phyloP scores from a whole-genome alignment of 768 basidiomycete species.

The Lentinula lateritia region DNA sequence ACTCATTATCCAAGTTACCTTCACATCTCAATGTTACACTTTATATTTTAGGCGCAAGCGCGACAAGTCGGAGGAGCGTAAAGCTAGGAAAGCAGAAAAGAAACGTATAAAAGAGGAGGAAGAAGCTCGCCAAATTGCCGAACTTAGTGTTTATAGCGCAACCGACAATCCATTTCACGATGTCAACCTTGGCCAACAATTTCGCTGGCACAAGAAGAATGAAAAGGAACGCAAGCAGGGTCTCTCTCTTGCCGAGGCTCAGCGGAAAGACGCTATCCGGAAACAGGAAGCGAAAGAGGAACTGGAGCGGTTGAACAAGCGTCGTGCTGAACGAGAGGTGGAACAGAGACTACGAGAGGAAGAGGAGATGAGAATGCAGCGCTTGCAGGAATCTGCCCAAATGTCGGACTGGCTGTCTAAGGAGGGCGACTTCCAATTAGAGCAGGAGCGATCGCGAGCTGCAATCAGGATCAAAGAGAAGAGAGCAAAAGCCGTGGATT shows the following conservation, averaged over 20 bases:
- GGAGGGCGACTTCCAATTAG: conserved; percentile 95
- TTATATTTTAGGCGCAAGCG: conserved; percentile 58
- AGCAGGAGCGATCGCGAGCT: conserved; percentile 87
- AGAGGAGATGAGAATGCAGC: conserved; percentile 84
- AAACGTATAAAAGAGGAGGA: conserved; percentile 78
- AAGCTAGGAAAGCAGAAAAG: conserved; percentile 84
- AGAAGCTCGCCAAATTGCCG: conserved; percentile 87
- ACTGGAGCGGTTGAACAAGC: conserved; percentile 82
- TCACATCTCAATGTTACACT: neutral
- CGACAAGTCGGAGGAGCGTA: conserved; percentile 83
- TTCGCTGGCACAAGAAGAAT: conserved; percentile 98
- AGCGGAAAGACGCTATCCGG: conserved; percentile 71
- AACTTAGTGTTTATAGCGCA: conserved; percentile 94
- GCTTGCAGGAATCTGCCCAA: conserved; percentile 89
- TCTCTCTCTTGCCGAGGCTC: conserved; percentile 70
- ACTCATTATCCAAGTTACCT: neutral
- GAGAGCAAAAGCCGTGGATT: conserved; percentile 97
- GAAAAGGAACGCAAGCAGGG: conserved; percentile 94
- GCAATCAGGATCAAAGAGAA: conserved; percentile 94
- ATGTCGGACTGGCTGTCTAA: conserved; percentile 98
- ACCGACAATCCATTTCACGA: conserved; percentile 99
- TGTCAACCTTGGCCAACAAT: conserved; percentile 92
- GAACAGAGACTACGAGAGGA: conserved; percentile 87
- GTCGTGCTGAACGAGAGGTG: conserved; percentile 88
- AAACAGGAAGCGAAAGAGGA: conserved; percentile 94